These are phyloP conservation scores for Aspergillus sp. DNA, from an alignment of 2,329 filamentous ascomycete species.

Conservation along the genomic window DNA sequence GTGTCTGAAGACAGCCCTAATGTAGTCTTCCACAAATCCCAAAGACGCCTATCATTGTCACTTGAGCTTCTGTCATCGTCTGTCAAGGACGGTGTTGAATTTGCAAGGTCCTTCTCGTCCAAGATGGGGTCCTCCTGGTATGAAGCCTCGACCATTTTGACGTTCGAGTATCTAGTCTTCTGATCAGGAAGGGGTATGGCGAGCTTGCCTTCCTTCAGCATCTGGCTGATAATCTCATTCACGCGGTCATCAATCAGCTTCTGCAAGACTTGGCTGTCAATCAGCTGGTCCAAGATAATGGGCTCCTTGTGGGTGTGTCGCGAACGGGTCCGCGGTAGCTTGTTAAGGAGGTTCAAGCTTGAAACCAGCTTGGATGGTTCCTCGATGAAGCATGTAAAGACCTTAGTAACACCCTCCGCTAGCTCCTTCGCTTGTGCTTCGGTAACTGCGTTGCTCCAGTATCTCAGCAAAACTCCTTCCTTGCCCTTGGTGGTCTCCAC, in stretches of 20 bases:
- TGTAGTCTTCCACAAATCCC: slow-evolving; percentile 43
- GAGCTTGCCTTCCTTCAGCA: slow-evolving; percentile 20
- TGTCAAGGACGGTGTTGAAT: slow-evolving; percentile 35
- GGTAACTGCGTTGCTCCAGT: slow-evolving; percentile 44
- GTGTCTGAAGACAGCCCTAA: slow-evolving; percentile 36
- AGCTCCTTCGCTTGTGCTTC: slow-evolving; percentile 36
- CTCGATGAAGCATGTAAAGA: slow-evolving; percentile 38
- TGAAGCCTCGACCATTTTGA: slow-evolving; percentile 16
- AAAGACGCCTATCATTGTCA: slow-evolving; percentile 38
- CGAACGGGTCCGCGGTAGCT: not conserved
- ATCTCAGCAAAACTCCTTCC: slow-evolving; percentile 42
- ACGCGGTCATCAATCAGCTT: slow-evolving; percentile 39
- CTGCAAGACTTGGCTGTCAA: slow-evolving; percentile 31
- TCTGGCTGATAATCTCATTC: slow-evolving; percentile 36
- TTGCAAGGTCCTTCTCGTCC: slow-evolving; percentile 13
- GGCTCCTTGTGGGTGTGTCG: not conserved
- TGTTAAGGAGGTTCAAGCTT: slow-evolving; percentile 20
- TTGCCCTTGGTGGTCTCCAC: slow-evolving; percentile 39
- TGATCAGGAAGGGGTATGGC: slow-evolving; percentile 22
- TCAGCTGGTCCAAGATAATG: slow-evolving; percentile 1
- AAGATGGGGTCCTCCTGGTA: not conserved
- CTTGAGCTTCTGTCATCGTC: slow-evolving; percentile 30
- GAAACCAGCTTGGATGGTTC: slow-evolving; percentile 28
- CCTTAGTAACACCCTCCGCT: slow-evolving; percentile 33
- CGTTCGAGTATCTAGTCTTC: slow-evolving; percentile 23